These are phyloP conservation scores for Myxozyma lipomycoides DNA, from an alignment of 805 yeast genomes.

Conservation along the genomic window DNA sequence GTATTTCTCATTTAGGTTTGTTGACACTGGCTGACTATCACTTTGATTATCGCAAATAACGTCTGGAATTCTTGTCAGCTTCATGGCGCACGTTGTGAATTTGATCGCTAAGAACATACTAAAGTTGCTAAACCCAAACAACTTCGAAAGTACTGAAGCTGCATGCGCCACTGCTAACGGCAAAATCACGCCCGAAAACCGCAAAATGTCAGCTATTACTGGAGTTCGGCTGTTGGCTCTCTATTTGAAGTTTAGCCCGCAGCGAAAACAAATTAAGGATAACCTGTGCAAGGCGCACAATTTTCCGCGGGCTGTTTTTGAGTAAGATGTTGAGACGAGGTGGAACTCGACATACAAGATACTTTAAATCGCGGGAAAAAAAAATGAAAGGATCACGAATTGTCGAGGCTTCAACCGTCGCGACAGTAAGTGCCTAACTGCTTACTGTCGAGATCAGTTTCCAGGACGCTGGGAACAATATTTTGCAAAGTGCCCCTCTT, in stretches of 20 bases:
- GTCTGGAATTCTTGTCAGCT: neutral
- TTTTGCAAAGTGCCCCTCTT: too few relatives aligned
- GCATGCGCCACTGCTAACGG: conserved; percentile 1
- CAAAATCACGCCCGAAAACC: neutral
- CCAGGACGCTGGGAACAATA: too few relatives aligned
- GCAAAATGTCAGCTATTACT: neutral
- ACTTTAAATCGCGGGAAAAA: too few relatives aligned
- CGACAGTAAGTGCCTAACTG: neutral
- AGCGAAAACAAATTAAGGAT: conserved; percentile 3
- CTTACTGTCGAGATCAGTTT: neutral
- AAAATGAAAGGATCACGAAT: too few relatives aligned
- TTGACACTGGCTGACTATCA: too few relatives aligned
- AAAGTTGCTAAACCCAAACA: neutral
- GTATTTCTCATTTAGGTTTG: too few relatives aligned
- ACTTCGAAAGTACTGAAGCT: neutral
- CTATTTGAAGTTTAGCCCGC: neutral
- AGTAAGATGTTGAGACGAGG: conserved; percentile 3
- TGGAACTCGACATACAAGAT: too few relatives aligned
- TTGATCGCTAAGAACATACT: neutral
- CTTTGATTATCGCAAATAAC: too few relatives aligned
- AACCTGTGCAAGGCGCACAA: neutral
- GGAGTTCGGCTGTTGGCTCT: conserved; percentile 2
- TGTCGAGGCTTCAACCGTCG: neutral
- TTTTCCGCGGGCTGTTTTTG: neutral
- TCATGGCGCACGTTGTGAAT: conserved; percentile 1